Base-by-base conservation (phyloP, 2,329 filamentous ascomycete species). In the Calonectria pauciramosa region DNA sequence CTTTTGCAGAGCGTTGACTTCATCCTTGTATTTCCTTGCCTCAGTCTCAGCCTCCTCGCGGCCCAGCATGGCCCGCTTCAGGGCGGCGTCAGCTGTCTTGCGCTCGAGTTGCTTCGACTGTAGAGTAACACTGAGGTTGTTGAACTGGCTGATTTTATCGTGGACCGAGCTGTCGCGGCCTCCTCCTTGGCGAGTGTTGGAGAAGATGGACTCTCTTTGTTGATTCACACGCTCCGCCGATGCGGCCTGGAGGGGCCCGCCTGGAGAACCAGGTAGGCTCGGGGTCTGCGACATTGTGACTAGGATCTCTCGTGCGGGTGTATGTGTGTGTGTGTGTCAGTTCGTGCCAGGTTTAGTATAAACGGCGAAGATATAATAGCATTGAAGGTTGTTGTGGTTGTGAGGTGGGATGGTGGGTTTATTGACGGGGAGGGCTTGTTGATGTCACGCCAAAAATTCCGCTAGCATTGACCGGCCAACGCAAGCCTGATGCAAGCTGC, bases 31-130 rank as follows among this genome's bases (percentile, higher is more conserved):
- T 52, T 89, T 89, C 75, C 90, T 89, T 86, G 92, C 89, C 80
- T 95, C 93, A n/a, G 86, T 86, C 85, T 95, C 94, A 16, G 93
- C 92, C 85, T 94, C 93, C 82, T 96, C 94, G 54, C 93, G 89
- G 18, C 92, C 93, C 63, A 94, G 82, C 88, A 93, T 91, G 75
- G 92, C 92, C 63, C 92, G 90, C 83, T 92, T 93, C 20, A 94
- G 85, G 36, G 92, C 92, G 38, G 92, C 91, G 78, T 93, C 92
- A 79, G 91, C 92, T 63, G 88, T 91, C 84, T 91, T 93, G 79
- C 91, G 89, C 82, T 93, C 92, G 68, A 92, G 86, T 63, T 91
- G 89, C 80, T 91, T 92, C 41, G 90, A 89, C 83, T 90, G 88
- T 77, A 88, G 85, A 72, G 93, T 90, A 56, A 95, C 87, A 72